phyloP scores from a whole-genome alignment of 2,329 filamentous ascomycete genomes.

The Neophaeococcomyces aloes region DNA sequence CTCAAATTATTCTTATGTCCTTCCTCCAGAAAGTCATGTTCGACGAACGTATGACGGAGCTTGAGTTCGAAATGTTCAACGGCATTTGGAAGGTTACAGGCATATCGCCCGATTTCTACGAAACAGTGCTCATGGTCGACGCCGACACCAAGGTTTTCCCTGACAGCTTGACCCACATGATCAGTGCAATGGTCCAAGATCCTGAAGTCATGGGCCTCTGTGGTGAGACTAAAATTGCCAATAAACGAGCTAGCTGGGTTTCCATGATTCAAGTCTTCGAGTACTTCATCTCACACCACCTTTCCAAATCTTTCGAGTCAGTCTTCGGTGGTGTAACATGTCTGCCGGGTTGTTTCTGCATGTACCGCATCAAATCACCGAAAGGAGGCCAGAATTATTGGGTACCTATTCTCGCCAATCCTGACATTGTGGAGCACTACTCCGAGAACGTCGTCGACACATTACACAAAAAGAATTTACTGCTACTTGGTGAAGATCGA shows the following conservation, averaged over 20 bases:
- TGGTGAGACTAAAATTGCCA: constrained; percentile 98
- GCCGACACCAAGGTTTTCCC: constrained; percentile 99
- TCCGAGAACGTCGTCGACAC: constrained; percentile 99
- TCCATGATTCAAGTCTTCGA: constrained; percentile 98
- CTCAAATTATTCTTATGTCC: constrained; percentile 98
- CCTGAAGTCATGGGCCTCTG: constrained; percentile 98
- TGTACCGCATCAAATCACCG: constrained; percentile 99
- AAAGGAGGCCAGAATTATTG: constrained; percentile 99
- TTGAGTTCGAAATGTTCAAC: constrained; percentile 99
- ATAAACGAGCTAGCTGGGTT: constrained; percentile 91
- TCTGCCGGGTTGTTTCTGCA: constrained; percentile 97
- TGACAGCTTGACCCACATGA: constrained; percentile 96
- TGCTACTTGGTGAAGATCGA: constrained; percentile 85
- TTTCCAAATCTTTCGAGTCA: constrained; percentile 94
- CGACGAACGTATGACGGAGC: constrained; percentile 97
- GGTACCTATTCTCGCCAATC: constrained; percentile 97
- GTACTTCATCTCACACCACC: constrained; percentile 91
- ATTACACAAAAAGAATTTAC: constrained; percentile 90
- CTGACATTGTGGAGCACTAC: constrained; percentile 97
- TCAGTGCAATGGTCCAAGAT: constrained; percentile 97
- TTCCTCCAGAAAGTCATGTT: constrained; percentile 99
- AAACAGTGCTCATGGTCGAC: constrained; percentile 97
- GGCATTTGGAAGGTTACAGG: constrained; percentile 97
- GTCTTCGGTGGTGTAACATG: constrained; percentile 98
- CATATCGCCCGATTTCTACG: constrained; percentile 96